phyloP scores from a whole-genome alignment of 1,139 yeast genomes.

The Suhomyces panamericanus region DNA sequence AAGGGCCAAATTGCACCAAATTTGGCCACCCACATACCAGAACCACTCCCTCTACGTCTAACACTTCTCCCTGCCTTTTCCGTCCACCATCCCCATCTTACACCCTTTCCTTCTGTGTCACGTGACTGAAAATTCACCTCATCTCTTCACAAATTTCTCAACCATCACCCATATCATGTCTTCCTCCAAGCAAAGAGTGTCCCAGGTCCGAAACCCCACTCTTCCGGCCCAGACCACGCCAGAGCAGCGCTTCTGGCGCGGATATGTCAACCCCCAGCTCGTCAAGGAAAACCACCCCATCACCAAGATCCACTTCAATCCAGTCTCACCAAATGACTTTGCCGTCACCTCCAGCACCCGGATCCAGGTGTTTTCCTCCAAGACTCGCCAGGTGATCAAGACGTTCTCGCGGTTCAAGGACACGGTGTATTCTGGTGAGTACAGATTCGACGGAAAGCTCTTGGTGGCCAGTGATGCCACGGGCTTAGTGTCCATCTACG shows the following conservation, averaged over 20 bases:
- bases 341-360: conserved; percentile 92
- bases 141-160: conserved; percentile 13
- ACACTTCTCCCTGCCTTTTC: background rate
- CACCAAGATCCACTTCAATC: conserved; percentile 84
- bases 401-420: conserved; percentile 92
- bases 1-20: too few species aligned
- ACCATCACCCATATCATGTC: conserved; percentile 56
- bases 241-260: conserved; percentile 94
- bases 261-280: conserved; percentile 76
- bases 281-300: conserved; percentile 94
- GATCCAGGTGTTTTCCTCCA: conserved; percentile 87
- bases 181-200: conserved; percentile 67
- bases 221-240: conserved; percentile 82
- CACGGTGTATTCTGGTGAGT: conserved; percentile 83
- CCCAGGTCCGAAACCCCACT: conserved; percentile 71
- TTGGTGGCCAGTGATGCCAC: conserved; percentile 88
- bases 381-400: conserved; percentile 86
- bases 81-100: background rate
- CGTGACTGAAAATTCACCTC: conserved; percentile 14
- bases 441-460: conserved; percentile 77
- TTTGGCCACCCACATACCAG: too few species aligned
- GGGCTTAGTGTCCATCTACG: conserved; percentile 82
- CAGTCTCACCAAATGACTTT: conserved; percentile 83
- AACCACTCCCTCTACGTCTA: background rate
- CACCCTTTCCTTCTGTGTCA: background rate